Evolutionary conservation across 2,329 filamentous ascomycete species (phyloP), one percentile per base, ranked within the genome.

Genomic region (Aschersonia sp.): DNA sequence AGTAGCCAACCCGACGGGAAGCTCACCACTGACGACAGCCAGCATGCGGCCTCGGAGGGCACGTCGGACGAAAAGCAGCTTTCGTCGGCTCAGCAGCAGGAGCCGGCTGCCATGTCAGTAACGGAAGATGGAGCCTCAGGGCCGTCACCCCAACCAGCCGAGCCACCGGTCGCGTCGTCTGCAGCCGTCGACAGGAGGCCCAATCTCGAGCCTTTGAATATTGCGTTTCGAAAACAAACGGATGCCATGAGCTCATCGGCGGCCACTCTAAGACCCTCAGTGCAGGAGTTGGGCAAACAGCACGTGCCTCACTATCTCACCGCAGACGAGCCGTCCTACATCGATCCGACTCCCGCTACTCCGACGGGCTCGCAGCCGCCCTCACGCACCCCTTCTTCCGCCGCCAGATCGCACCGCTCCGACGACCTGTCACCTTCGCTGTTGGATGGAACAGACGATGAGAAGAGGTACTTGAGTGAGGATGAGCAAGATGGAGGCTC

Each of bases 401-500:
- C 79, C 59, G 59, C 73, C 59, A 55, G 76, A 65, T 57, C 75
- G 62, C 63, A 64, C 51, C 55, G 60, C 51, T 62, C 65, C 45
- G 57, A 65, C 29, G 69, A 69, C 31, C 61, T 61, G 32, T 80
- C 77, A 5, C 76, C 76, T 5, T 72, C 73, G 2, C 66, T 71
- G 49, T 76, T 75, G 22, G 57, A 60, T 32, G 72, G 77, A 55
- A 68, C 67, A 32, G 73, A 76, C 52, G 78, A 83, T 46, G 78
- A 80, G 46, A 76, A 71, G 55, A 66, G 66, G 50, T 73, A 72
- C 47, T 55, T 70, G 37, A 81, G 73, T 55, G 79, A 81, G 57
- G 79, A 80, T 57, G 75, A 79, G 47, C 75, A 78, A 29, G 81
- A 88, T 44, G 76, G 77, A 46, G 79, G 79, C 46, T 87, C 85